Evolutionary conservation across 495 filamentous ascomycete species (phyloP).

Genomic region (Penicillium lividum): DNA sequence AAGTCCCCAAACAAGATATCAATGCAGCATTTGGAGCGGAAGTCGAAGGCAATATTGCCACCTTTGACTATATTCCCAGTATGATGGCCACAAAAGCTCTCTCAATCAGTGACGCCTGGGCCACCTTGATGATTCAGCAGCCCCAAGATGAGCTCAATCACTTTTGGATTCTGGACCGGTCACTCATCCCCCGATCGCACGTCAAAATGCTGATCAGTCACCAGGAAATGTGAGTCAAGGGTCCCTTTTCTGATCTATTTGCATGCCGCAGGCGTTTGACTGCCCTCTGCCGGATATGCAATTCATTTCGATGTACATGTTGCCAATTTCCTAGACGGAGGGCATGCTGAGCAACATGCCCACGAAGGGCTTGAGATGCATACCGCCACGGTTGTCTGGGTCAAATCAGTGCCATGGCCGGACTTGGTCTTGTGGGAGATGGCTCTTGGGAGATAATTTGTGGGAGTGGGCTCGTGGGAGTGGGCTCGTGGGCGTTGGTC

Average conservation of each 20-base stretch:
- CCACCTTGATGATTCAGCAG: not conserved
- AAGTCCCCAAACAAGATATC: too few relatives aligned
- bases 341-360: not conserved
- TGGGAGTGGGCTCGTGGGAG: too few relatives aligned
- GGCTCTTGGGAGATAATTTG: too few relatives aligned
- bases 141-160: not conserved
- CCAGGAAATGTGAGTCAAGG: not conserved
- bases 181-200: not conserved
- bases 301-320: not conserved
- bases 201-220: conserved; percentile 1
- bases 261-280: not conserved
- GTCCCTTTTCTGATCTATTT: not conserved
- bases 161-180: not conserved
- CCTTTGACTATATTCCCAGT: too few relatives aligned
- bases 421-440: not conserved
- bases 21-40: too few relatives aligned
- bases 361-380: not conserved
- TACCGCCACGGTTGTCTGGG: conserved; percentile 1
- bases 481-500: too few relatives aligned
- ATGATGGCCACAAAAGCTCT: too few relatives aligned
- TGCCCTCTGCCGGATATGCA: not conserved
- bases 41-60: too few relatives aligned
- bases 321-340: not conserved
- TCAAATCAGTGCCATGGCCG: conserved; percentile 2
- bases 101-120: too few relatives aligned